phyloP scores from a whole-genome alignment of 306 rosid genomes.

The Fragaria vesca region DNA sequence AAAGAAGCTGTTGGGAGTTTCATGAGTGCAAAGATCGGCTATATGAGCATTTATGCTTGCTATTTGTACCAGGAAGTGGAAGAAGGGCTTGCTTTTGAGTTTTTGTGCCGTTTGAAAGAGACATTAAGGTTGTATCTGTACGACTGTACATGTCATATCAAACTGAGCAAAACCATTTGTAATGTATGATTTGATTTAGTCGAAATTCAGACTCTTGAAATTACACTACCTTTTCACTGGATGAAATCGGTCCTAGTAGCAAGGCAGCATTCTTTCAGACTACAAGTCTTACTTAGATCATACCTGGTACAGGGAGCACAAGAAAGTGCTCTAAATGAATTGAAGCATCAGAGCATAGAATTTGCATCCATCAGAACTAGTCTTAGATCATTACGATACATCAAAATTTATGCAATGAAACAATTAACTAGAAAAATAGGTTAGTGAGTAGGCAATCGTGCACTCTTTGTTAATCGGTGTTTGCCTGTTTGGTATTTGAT shows the following conservation, averaged over 20 bases:
- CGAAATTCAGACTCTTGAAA: neutral
- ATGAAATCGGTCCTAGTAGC: neutral
- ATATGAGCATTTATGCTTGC: neutral
- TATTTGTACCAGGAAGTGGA: neutral
- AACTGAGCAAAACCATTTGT: neutral
- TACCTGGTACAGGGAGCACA: neutral
- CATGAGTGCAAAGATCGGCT: conserved; percentile 26
- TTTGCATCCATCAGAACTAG: neutral
- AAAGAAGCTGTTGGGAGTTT: conserved; percentile 47
- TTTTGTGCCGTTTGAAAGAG: neutral
- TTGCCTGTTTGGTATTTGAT: no score
- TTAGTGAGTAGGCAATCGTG: no score
- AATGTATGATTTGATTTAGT: neutral
- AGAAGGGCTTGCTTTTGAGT: neutral
- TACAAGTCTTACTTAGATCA: neutral
- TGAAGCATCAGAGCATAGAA: neutral
- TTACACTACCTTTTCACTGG: neutral
- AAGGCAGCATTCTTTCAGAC: no score
- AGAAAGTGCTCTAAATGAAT: neutral
- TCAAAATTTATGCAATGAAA: no score
- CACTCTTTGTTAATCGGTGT: no score
- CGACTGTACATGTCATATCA: neutral
- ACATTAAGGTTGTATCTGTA: neutral
- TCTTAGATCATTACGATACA: no score
- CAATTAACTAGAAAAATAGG: no score